Evolutionary conservation across 202 grass and related monocot species (phyloP).

Genomic region (Setaria viridis): DNA sequence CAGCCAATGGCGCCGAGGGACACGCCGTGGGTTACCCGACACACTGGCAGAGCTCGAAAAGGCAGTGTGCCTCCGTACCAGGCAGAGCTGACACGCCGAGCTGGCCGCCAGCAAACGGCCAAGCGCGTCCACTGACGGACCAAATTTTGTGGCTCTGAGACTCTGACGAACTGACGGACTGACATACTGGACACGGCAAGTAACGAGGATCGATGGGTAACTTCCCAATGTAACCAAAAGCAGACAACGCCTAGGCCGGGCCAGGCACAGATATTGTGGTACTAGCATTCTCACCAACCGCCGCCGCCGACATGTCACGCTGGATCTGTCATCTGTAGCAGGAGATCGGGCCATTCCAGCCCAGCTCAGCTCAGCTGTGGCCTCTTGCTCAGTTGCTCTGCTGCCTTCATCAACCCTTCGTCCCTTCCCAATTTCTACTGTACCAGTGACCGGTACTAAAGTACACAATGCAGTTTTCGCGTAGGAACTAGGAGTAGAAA

Average conservation of each 20-base stretch:
- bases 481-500: not conserved
- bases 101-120: conserved; percentile 29
- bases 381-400: not conserved
- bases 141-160: not conserved
- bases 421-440: not conserved
- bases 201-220: no score
- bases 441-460: not conserved
- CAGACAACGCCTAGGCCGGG: no score
- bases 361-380: not conserved
- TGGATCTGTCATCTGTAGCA: not conserved
- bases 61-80: not conserved
- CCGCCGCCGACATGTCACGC: not conserved
- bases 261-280: not conserved
- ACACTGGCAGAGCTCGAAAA: not conserved
- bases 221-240: no score
- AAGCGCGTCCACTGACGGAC: conserved; percentile 4
- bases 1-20: not conserved
- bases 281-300: not conserved
- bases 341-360: conserved; percentile 9
- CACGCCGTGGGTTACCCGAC: not conserved
- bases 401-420: not conserved
- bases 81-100: conserved; percentile 1
- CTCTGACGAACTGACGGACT: not conserved
- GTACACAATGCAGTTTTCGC: not conserved
- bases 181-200: no score